Evolutionary conservation across 495 filamentous ascomycete genomes (phyloP), one percentile per base, ranked within the genome.

Genomic region (Lasiosphaeriaceae sp.): DNA sequence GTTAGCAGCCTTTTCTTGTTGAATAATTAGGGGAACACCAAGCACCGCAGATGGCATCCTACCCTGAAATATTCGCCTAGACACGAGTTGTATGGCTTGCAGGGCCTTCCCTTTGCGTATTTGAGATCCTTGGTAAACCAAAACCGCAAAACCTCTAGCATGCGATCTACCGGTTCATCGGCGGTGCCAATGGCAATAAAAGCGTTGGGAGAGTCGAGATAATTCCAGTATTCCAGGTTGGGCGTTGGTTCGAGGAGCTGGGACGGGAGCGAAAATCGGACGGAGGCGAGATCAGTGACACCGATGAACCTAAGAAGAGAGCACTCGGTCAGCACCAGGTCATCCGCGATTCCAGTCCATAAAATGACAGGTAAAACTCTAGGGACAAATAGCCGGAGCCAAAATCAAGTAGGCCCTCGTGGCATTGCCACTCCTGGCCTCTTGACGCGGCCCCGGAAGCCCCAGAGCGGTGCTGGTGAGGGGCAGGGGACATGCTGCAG

Each of bases 71-170:
- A 97, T 73, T 98, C 94, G n/a, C 94, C 94, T 41, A 98, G 72
- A 8, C 90, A 90, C 37, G 92, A 96, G 71, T 98, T 98, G 73
- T 98, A 98, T 7, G 94, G 94, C 71, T 98, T 98, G 83, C 91
- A 96, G 11, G 94, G 94, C 75, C 92, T 96, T 46, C 94, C 93
- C 71, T 97, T 97, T 62, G 96, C 90, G 65, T 96, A 98, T 84
- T 97, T 98, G 80, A 98, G 70, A 68, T 98, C 94, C 68, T 97
- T 97, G 22, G 94, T 96, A 62, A 97, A 97, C 94, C 94, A 98
- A 69, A 98, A 98, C 34, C 94, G 84, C 65, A 96, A 73, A 31
- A 95, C 88, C 58, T 88, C 92, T 41, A 98, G 80, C 87, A 96
- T 97, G 55, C 94, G 91, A 58, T 91, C 93, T 50, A 97, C 76